Base-by-base conservation (phyloP, 1,139 yeast species). In the Candida tetrigidarum region DNA sequence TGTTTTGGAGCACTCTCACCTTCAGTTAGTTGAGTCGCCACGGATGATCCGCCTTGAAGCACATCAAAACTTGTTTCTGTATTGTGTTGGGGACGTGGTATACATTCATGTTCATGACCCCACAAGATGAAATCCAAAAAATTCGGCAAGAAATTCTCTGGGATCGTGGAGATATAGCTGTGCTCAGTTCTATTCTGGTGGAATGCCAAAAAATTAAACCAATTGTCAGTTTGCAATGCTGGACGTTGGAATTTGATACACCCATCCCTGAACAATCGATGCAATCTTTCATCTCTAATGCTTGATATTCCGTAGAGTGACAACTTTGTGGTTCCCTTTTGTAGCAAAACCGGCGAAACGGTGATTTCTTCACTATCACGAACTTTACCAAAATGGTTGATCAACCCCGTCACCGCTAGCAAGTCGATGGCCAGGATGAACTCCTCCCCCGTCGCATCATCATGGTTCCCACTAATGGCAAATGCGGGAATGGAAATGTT, bases 71-170 rank as follows among this genome's bases (percentile, higher is more conserved):
- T 85, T 22, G 82, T 83, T 18, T 78, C 78, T 0, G 86, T 78
- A 58, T 90, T 91, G 39, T 71, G 71, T 0, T 71, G 75, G 0
- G 96, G 84, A 50, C 80, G 81, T 1, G 93, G 89, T 6, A 86
- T 75, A 58, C 98, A 91, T 61, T 93, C 98, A 65, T 93, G 99
- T 60, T 93, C 99, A 63, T 93, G 99, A 8, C 99, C 99, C 99
- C 99, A 93, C 2, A 91, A 68, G 0, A 93, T 82, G 47, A 93
- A 74, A 59, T 93, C 89, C 43, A 93, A 59, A 59, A 92, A 92
- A 14, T 76, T 72, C 0, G 98, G 99, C 15, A 95, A 64, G 56
- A 87, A 86, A 48, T 75, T 77, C 54, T 93, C 98, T 2, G 97
- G 98, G 9, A 93, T 68, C 54, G 86, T 86, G 3, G 91, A 84